These are phyloP conservation scores for Hypoxylon intermedium DNA, from an alignment of 495 filamentous ascomycete species.

Conservation along the genomic window DNA sequence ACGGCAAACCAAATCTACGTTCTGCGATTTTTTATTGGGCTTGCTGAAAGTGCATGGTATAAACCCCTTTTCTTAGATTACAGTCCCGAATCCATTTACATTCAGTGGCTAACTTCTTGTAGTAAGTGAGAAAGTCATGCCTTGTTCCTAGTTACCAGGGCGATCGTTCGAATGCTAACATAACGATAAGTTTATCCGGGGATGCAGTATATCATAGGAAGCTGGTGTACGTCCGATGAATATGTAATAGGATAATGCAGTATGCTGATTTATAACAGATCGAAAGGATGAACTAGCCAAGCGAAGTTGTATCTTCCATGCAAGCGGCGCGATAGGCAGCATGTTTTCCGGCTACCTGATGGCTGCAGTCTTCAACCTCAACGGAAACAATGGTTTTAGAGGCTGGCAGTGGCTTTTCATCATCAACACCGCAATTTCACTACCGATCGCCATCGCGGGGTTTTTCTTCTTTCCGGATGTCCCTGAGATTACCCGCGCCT, in stretches of 20 bases:
- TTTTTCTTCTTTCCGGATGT: conserved; percentile 69
- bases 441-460: conserved; percentile 59
- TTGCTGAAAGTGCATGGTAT: conserved; percentile 54
- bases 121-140: too few relatives aligned
- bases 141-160: too few relatives aligned
- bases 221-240: conserved; percentile 57
- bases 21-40: conserved; percentile 65
- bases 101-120: too few relatives aligned
- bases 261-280: conserved; percentile 27
- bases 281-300: conserved; percentile 64
- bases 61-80: too few relatives aligned
- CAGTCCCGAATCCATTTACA: too few relatives aligned
- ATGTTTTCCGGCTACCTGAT: conserved; percentile 70
- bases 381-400: conserved; percentile 54
- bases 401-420: conserved; percentile 62
- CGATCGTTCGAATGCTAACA: too few relatives aligned
- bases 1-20: conserved; percentile 60
- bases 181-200: conserved; percentile 60
- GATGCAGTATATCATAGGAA: conserved; percentile 58
- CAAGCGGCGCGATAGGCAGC: conserved; percentile 56
- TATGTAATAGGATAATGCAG: too few relatives aligned
- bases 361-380: conserved; percentile 64
- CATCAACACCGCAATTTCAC: conserved; percentile 54
- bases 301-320: conserved; percentile 69
- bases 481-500: conserved; percentile 64